Evolutionary conservation across 345 rosid species (phyloP).

Genomic region (Arabidopsis suecica): DNA sequence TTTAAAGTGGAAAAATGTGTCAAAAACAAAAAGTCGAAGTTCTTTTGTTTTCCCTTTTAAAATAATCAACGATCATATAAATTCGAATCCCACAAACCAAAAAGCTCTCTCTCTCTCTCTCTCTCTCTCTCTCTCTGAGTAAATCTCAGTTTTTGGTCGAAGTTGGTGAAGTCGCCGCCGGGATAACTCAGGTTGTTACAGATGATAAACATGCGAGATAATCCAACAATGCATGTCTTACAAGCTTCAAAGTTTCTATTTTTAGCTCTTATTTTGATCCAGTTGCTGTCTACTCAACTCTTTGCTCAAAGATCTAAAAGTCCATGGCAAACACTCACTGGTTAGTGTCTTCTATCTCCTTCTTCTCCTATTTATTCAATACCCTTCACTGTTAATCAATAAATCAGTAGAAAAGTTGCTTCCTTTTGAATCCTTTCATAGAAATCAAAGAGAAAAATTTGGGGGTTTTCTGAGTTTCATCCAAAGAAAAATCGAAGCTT

Average conservation of each 20-base stretch:
- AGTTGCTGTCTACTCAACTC: slow-evolving; percentile 49
- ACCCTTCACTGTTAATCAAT: not conserved
- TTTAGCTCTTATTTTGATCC: slow-evolving; percentile 39
- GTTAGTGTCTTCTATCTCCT: slow-evolving; percentile 41
- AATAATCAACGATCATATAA: slow-evolving; percentile 38
- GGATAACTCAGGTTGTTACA: slow-evolving; percentile 21
- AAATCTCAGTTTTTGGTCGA: slow-evolving; percentile 39
- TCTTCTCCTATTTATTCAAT: not conserved
- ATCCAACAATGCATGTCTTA: slow-evolving; percentile 51
- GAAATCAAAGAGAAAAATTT: not conserved
- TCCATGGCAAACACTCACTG: slow-evolving; percentile 63
- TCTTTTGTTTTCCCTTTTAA: slow-evolving; percentile 6
- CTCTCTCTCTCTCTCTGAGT: slow-evolving; percentile 14
- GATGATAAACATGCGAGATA: slow-evolving; percentile 39
- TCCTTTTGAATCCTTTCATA: slow-evolving; percentile 4
- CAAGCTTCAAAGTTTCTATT: slow-evolving; percentile 42
- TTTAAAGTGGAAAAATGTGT: slow-evolving; percentile 7
- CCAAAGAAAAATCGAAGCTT: not conserved
- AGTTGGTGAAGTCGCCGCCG: slow-evolving; percentile 46
- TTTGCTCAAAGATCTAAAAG: slow-evolving; percentile 67
- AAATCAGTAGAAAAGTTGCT: slow-evolving; percentile 12
- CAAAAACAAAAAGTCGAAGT: slow-evolving; percentile 13
- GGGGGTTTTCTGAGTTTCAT: not conserved
- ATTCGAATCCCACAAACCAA: slow-evolving; percentile 26
- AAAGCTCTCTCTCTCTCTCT: slow-evolving; percentile 30